Percentiles rank a stretch among this genome's conserved stretches.
Evolutionary conservation across 169 alveolate genomes (phyloP).

Genomic region (Theileria annulata): DNA sequence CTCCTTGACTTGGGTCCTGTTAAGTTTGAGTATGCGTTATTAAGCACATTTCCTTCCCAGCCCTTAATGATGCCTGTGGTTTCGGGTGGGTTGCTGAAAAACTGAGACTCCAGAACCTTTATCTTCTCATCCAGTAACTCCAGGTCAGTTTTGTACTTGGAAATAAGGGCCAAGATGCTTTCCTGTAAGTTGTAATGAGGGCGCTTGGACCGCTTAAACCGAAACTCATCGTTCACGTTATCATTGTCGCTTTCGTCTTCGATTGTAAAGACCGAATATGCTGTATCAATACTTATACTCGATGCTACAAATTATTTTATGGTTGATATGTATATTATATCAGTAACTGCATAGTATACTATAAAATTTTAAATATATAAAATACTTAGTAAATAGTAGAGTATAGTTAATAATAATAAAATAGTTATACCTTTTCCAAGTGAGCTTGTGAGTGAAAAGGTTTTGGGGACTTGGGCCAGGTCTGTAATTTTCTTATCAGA

Average conservation of each 20-base stretch:
- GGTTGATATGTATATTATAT: background rate
- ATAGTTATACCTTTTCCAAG: background rate
- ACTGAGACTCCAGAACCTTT: constrained; percentile 63
- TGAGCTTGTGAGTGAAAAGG: background rate
- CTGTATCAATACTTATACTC: background rate
- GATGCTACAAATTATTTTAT: background rate
- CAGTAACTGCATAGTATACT: background rate
- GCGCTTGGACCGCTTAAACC: constrained; percentile 36
- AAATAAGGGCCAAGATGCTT: constrained; percentile 35
- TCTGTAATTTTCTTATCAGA: background rate
- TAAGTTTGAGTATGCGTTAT: constrained; percentile 14
- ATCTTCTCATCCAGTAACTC: constrained; percentile 60
- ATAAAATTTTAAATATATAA: too few species aligned
- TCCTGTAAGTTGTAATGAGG: constrained; percentile 54
- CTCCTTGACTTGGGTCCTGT: constrained; percentile 47
- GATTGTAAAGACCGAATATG: constrained; percentile 1
- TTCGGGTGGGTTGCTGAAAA: constrained; percentile 56
- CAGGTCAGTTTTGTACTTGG: constrained; percentile 37
- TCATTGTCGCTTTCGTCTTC: constrained; percentile 19
- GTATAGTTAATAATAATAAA: too few species aligned
- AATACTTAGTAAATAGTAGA: too few species aligned
- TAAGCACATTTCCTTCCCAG: constrained; percentile 57
- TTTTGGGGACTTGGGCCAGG: background rate
- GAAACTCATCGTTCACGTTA: constrained; percentile 35
- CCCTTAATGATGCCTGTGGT: constrained; percentile 66